A percentile compares a stretch with the other conserved stretches of the same genome.
These are phyloP conservation scores for Nymphaea thermarum DNA, from an alignment of 164 flowering plant species.

Conservation along the genomic window DNA sequence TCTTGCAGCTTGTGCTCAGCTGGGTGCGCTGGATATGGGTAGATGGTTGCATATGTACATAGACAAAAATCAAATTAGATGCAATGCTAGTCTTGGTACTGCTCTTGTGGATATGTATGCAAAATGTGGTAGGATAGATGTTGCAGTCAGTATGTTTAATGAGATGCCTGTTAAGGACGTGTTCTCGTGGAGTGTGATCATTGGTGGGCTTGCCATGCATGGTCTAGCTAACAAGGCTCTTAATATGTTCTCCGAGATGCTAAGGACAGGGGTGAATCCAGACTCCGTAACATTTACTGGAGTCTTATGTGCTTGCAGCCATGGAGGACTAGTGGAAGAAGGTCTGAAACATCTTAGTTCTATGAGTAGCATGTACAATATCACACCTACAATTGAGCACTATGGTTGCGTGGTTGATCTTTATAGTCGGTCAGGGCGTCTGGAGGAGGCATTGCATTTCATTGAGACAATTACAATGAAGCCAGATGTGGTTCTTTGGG, in stretches of 20 bases:
- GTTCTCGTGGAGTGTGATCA: constrained; percentile 20
- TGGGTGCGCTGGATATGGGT: constrained; percentile 21
- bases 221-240: constrained; percentile 15
- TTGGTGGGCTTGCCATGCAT: constrained; percentile 19
- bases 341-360: constrained; percentile 11
- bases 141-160: constrained; percentile 8
- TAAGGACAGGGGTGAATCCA: constrained; percentile 9
- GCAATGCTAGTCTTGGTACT: constrained; percentile 12
- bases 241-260: constrained; percentile 12
- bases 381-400: constrained; percentile 12
- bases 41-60: constrained; percentile 20
- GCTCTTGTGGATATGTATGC: constrained; percentile 21
- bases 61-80: constrained; percentile 7
- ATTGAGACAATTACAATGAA: constrained; percentile 10
- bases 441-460: constrained; percentile 9
- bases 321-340: constrained; percentile 14
- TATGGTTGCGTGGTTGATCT: constrained; percentile 15
- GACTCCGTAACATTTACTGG: constrained; percentile 18
- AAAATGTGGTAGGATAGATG: constrained; percentile 17
- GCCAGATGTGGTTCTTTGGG: constrained; percentile 16
- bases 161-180: constrained; percentile 15
- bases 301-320: constrained; percentile 17
- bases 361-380: constrained; percentile 4
- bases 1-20: constrained; percentile 14
- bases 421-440: constrained; percentile 7